A percentile compares a stretch with the other conserved stretches of the same genome.
phyloP scores from a whole-genome alignment of 1,139 yeast species.

The Blastobotrys raffinosifermentans region DNA sequence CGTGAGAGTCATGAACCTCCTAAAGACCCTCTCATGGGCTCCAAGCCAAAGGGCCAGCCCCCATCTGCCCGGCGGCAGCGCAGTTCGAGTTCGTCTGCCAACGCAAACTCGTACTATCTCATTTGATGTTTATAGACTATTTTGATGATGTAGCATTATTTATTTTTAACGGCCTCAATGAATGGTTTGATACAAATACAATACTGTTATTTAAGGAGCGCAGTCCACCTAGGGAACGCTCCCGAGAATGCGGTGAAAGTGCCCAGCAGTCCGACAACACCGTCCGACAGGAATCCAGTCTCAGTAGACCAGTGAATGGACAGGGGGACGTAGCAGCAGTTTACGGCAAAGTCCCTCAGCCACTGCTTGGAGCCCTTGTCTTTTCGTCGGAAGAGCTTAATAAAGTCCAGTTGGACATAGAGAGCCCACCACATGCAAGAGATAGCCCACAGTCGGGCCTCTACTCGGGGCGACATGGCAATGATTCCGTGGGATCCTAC shows the following conservation, averaged over 20 bases:
- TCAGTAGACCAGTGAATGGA: slow-evolving; percentile 41
- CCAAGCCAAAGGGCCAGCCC: too few relatives aligned
- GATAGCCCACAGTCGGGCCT: slow-evolving; percentile 34
- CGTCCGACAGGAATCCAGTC: slow-evolving; percentile 31
- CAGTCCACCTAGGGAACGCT: slow-evolving; percentile 25
- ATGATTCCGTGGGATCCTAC: slow-evolving; percentile 35
- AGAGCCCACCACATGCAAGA: slow-evolving; percentile 40
- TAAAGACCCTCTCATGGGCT: too few relatives aligned
- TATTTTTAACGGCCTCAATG: too few relatives aligned
- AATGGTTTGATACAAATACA: too few relatives aligned
- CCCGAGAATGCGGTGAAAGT: slow-evolving; percentile 31
- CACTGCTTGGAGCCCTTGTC: slow-evolving; percentile 14
- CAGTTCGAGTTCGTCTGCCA: too few relatives aligned
- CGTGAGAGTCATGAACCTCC: too few relatives aligned
- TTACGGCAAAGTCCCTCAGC: slow-evolving; percentile 28
- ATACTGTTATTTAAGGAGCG: too few relatives aligned
- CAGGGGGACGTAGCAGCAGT: slow-evolving; percentile 38
- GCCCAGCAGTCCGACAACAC: slow-evolving; percentile 37
- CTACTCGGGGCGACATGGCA: slow-evolving; percentile 22
- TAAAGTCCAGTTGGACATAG: slow-evolving; percentile 35
- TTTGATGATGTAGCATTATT: too few relatives aligned
- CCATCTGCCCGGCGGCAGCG: background rate
- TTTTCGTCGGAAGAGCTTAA: slow-evolving; percentile 16
- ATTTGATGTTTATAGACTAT: background rate
- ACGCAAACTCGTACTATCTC: background rate